Evolutionary conservation across 2,329 filamentous ascomycete genomes (phyloP).

Genomic region (Phaeoacremonium minimum): DNA sequence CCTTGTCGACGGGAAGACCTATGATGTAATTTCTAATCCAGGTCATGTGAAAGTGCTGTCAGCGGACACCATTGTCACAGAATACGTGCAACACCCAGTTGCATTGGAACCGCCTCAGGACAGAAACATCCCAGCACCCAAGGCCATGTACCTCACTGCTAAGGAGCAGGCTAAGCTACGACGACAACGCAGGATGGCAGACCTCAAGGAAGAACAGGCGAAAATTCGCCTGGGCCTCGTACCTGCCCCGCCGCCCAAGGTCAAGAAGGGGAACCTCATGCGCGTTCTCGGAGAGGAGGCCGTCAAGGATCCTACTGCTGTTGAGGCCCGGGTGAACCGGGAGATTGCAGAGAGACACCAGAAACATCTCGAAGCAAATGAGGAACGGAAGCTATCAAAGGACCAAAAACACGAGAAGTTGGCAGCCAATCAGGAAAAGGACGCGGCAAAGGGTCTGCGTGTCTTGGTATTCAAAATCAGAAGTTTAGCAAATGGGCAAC

Average conservation of each 20-base stretch:
- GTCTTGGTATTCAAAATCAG: conserved; percentile 86
- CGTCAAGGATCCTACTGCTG: conserved; percentile 94
- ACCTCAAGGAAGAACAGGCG: conserved; percentile 92
- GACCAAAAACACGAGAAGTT: conserved; percentile 86
- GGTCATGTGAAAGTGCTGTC: conserved; percentile 68
- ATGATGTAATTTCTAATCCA: conserved; percentile 64
- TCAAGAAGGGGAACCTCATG: conserved; percentile 98
- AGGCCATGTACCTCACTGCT: conserved; percentile 87
- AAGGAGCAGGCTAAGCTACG: conserved; percentile 91
- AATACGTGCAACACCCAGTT: conserved; percentile 90
- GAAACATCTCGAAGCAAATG: conserved; percentile 74
- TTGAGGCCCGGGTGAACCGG: conserved; percentile 87
- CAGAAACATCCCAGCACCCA: conserved; percentile 70
- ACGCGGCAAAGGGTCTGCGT: conserved; percentile 80
- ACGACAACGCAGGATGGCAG: conserved; percentile 83
- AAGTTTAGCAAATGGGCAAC: conserved; percentile 85
- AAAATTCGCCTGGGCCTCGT: conserved; percentile 90
- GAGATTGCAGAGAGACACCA: conserved; percentile 85
- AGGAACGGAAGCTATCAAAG: conserved; percentile 81
- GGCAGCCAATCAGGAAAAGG: conserved; percentile 75
- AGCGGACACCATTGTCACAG: conserved; percentile 81
- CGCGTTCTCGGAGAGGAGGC: conserved; percentile 85
- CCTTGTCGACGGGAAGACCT: conserved; percentile 69
- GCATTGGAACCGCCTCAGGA: conserved; percentile 89
- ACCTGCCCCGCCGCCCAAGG: conserved; percentile 87